phyloP scores from a whole-genome alignment of 371 early-diverging fungal genomes.

The Mucor circinelloides region DNA sequence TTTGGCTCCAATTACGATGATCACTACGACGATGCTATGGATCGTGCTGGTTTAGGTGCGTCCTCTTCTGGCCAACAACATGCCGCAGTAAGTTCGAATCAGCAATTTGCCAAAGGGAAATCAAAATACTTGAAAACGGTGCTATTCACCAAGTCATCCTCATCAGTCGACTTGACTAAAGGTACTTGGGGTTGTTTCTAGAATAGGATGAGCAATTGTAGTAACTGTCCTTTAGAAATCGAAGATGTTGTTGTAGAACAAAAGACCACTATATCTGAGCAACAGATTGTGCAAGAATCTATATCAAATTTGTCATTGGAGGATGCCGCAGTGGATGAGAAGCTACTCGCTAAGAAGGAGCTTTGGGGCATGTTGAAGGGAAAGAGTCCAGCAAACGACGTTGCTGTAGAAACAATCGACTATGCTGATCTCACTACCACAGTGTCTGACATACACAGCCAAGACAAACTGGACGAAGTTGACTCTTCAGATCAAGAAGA shows the following conservation, averaged over 20 bases:
- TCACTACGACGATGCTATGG: conserved; percentile 10
- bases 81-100: neutral
- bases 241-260: neutral
- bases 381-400: neutral
- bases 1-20: conserved; percentile 14
- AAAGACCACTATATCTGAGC: neutral
- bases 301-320: conserved; percentile 2
- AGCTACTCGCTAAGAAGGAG: neutral
- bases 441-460: neutral
- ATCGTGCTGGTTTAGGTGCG: conserved; percentile 14
- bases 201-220: neutral
- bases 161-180: neutral
- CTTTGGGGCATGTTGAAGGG: neutral
- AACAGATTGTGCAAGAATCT: neutral
- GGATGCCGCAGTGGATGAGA: neutral
- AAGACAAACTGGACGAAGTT: neutral
- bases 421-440: neutral
- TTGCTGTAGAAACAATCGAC: neutral
- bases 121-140: conserved; percentile 19
- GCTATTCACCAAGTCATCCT: conserved; percentile 13
- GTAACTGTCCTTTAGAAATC: neutral
- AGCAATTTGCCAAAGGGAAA: conserved; percentile 21
- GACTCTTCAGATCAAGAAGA: neutral
- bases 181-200: neutral
- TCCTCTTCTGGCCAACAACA: neutral